These are phyloP conservation scores for Metschnikowia dekortorum DNA, from an alignment of 805 yeast genomes.

Conservation along the genomic window DNA sequence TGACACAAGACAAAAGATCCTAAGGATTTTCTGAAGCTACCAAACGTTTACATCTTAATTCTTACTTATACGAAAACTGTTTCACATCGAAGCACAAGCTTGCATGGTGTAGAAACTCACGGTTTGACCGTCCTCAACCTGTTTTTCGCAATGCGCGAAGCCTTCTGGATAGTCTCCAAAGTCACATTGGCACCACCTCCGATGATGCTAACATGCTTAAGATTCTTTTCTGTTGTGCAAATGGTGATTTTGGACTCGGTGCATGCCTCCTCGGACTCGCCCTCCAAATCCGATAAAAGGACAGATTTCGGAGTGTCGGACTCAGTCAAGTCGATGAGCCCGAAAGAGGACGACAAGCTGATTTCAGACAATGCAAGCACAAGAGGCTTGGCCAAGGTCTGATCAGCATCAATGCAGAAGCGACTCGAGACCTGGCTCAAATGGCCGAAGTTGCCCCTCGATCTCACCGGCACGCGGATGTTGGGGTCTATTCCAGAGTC, in stretches of 20 bases:
- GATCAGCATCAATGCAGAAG: slow-evolving; percentile 51
- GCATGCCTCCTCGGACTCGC: slow-evolving; percentile 74
- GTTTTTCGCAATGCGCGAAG: slow-evolving; percentile 44
- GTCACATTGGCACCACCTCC: slow-evolving; percentile 49
- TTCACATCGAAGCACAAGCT: not conserved
- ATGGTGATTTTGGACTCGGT: slow-evolving; percentile 51
- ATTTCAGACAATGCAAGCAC: slow-evolving; percentile 32
- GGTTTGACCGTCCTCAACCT: slow-evolving; percentile 34
- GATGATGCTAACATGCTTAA: slow-evolving; percentile 43
- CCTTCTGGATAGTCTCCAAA: slow-evolving; percentile 41
- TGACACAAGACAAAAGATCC: not conserved
- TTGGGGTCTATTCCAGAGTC: slow-evolving; percentile 55
- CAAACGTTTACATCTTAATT: no score
- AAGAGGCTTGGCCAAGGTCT: slow-evolving; percentile 30
- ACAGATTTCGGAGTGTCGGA: slow-evolving; percentile 23
- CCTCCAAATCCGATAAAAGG: slow-evolving; percentile 71
- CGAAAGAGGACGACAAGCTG: slow-evolving; percentile 54
- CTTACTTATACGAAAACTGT: no score
- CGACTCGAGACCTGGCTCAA: slow-evolving; percentile 31
- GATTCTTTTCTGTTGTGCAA: slow-evolving; percentile 27
- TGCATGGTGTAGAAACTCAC: not conserved
- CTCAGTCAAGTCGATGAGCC: slow-evolving; percentile 42
- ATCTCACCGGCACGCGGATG: slow-evolving; percentile 47
- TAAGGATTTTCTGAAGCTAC: no score
- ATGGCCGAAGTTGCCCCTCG: slow-evolving; percentile 49